Percentiles rank a stretch among this genome's conserved stretches.
These are phyloP conservation scores for Pistacia integerrima DNA, from an alignment of 345 rosid species.

Conservation along the genomic window DNA sequence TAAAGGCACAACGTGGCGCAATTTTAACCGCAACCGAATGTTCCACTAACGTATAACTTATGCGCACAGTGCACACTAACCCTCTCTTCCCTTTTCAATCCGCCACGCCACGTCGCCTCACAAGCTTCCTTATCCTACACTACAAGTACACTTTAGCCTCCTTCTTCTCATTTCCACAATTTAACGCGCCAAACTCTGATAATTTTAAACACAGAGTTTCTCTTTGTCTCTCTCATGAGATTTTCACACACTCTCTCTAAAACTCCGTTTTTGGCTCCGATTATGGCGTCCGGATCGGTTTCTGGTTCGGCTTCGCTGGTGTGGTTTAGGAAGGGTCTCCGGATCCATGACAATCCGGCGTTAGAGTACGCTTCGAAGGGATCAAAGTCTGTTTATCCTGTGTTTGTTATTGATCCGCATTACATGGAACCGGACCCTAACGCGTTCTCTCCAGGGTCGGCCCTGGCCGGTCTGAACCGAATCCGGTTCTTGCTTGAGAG, in stretches of 20 bases:
- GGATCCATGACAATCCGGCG: slow-evolving; percentile 95
- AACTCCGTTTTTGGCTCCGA: slow-evolving; percentile 14
- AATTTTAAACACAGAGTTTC: neutral
- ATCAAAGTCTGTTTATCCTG: slow-evolving; percentile 58
- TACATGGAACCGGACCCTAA: slow-evolving; percentile 76
- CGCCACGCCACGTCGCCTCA: neutral
- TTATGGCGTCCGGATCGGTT: slow-evolving; percentile 48
- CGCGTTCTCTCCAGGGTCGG: slow-evolving; percentile 74
- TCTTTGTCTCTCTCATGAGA: slow-evolving; percentile 14
- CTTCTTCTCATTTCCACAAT: too few relatives aligned
- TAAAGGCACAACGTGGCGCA: slow-evolving; percentile 35
- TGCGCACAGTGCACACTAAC: slow-evolving; percentile 8
- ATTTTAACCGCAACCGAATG: slow-evolving; percentile 6
- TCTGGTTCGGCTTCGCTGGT: slow-evolving; percentile 65
- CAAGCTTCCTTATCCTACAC: neutral
- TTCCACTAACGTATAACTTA: neutral
- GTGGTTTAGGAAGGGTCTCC: slow-evolving; percentile 95
- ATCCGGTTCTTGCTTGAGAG: slow-evolving; percentile 84
- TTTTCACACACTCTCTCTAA: neutral
- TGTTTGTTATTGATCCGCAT: slow-evolving; percentile 85
- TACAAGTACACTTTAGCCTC: slow-evolving; percentile 2
- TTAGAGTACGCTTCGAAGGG: slow-evolving; percentile 61
- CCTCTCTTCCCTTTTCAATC: neutral
- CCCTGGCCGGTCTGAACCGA: slow-evolving; percentile 70
- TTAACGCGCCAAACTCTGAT: slow-evolving; percentile 12